Base-by-base conservation (phyloP, 2,329 filamentous ascomycete species). In the Trichoderma sp. region DNA sequence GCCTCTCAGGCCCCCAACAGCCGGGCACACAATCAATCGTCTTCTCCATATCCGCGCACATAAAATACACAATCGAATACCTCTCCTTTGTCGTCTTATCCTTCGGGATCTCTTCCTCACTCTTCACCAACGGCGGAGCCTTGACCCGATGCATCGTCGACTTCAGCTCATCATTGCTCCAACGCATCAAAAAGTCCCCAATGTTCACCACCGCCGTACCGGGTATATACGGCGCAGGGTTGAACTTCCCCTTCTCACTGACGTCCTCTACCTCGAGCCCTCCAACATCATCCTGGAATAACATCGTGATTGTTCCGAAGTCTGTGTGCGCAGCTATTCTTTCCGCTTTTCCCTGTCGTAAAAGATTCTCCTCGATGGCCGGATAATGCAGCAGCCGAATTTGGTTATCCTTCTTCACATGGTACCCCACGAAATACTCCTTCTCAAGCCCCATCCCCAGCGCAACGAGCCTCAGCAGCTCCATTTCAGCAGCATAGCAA, bases 401-500 rank as follows among this genome's bases (percentile, higher is more conserved):
- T 72, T 90, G 70, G 20, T 89, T 89, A 74, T 89, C 86, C 73
- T 85, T 81, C 0, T 85, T 84, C 28, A 82, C 83, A 77, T 90
- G 88, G 66, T 85, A 79, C 17, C 80, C 77, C 77, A 96, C 92
- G 76, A 97, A 97, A 84, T 90, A 95, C 13, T 77, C 77, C 75
- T 89, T 86, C 0, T 89, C 85, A 6, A 94, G 83, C 1, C 87
- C 90, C 87, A 95, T 88, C 0, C 91, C 92, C 12, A 94, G 81
- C 0, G 92, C 92, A 72, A 95, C 92, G 28, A 92, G 92, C 3
- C 90, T 86, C 91, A 95, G 93, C 34, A 95, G 86, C 74, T 93
- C 84, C 58, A 88, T 83, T 80, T 97, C 92, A 71, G 96, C 81
- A 15, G 82, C 78, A 79, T 93, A 93, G 81, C 92, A 95, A 67